Evolutionary conservation across 2,329 filamentous ascomycete genomes (phyloP), one percentile per base, ranked within the genome.

Genomic region (Talaromyces albobiverticillius): DNA sequence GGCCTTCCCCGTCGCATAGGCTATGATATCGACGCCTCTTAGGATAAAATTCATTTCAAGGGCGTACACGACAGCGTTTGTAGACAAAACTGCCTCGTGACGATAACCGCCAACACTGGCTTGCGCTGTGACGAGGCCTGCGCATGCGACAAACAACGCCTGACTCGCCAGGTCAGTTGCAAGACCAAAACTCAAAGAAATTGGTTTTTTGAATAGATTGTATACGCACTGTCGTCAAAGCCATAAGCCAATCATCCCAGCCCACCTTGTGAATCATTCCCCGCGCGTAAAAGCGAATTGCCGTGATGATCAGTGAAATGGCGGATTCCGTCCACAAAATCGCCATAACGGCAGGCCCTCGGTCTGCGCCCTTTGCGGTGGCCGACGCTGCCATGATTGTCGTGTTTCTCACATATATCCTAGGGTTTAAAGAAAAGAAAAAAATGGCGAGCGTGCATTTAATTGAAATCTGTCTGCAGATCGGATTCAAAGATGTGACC

Each of bases 221-320:
- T 20, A 16, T 20, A 40, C 51, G 10, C 40, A 54, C 51, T 23
- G 36, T 13, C 16, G 51, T 54, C 7, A 50, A 6, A n/a, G 25
- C 9, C 51, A 54, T 54, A 13, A 54, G 45, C 51, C 51, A 54
- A 41, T 54, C 51, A 20, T 54, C 51, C 46, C 32, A 40, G 11
- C 51, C 31, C 3, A 41, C 10, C 16, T 13, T 38, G 13, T 18
- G 29, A n/a, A 54, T 42, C n/a, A 49, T 16, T 9, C 14, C 13
- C 10, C 51, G 29, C 11, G 43, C 51, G 14, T 25, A 48, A 45
- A 54, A 54, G 25, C 51, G 29, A 14, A 49, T 18, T 9, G 43
- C 32, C 5, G 36, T 22, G 36, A 34, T 49, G 22, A 50, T 26
- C 7, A 50, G 14, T 13, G 51, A 29, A 23, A 54, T 25, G 10